These are phyloP conservation scores for Ceratobasidium sp. DNA, from an alignment of 1,284 basidiomycete species.

Conservation along the genomic window DNA sequence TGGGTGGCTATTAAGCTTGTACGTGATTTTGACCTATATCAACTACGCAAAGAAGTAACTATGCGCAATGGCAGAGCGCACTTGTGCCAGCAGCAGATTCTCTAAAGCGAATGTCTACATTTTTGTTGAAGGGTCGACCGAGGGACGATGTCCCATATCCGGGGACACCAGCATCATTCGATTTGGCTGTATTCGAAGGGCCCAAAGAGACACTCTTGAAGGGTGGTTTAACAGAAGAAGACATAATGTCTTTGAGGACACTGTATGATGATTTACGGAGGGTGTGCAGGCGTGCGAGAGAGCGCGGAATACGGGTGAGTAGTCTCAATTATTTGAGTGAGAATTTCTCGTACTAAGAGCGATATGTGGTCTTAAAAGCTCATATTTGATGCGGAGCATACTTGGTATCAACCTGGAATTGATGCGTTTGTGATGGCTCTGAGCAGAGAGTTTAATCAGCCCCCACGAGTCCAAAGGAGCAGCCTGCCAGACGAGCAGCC, in stretches of 20 bases:
- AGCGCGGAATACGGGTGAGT: slow-evolving; percentile 66
- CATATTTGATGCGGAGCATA: slow-evolving; percentile 88
- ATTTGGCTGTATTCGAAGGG: slow-evolving; percentile 63
- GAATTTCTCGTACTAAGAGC: background rate
- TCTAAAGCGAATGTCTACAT: slow-evolving; percentile 69
- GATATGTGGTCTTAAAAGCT: slow-evolving; percentile 57
- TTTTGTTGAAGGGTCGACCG: slow-evolving; percentile 60
- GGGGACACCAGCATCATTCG: slow-evolving; percentile 67
- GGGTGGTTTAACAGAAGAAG: slow-evolving; percentile 63
- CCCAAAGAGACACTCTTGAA: slow-evolving; percentile 41
- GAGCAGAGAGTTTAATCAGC: slow-evolving; percentile 78
- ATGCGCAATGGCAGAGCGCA: slow-evolving; percentile 64
- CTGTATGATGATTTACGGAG: slow-evolving; percentile 71
- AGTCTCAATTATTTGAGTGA: background rate
- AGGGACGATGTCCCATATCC: slow-evolving; percentile 70
- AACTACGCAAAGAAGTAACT: background rate
- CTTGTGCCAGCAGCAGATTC: slow-evolving; percentile 70
- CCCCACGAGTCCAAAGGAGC: background rate
- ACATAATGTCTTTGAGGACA: slow-evolving; percentile 72
- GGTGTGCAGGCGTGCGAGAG: slow-evolving; percentile 73
- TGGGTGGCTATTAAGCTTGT: slow-evolving; percentile 89
- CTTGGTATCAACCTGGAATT: slow-evolving; percentile 85
- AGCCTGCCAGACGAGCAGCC: slow-evolving; percentile 64
- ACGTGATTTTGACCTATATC: slow-evolving; percentile 53
- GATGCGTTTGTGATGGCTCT: slow-evolving; percentile 83